Conservation (phyloP, 2,329 filamentous ascomycete genomes). For the Clonostachys sp. region DNA sequence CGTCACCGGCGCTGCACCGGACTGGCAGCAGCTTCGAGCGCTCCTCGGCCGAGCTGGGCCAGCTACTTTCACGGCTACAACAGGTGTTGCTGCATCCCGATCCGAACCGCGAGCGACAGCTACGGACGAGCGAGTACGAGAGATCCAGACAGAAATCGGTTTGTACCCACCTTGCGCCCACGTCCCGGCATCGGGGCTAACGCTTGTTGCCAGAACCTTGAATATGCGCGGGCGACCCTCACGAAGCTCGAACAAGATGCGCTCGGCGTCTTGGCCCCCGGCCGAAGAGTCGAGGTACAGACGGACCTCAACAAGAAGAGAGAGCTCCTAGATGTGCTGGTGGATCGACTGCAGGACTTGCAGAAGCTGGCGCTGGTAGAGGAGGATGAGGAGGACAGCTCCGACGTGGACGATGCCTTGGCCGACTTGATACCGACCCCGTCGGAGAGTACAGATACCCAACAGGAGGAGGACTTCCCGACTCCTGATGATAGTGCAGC, state of each 20-base stretch:
- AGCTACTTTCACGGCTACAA: slow-evolving; percentile 63
- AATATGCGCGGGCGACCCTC: slow-evolving; percentile 65
- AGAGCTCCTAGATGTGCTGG: slow-evolving; percentile 60
- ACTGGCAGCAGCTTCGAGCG: slow-evolving; percentile 9
- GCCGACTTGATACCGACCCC: slow-evolving; percentile 49
- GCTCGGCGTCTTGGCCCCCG: slow-evolving; percentile 50
- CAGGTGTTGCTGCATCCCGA: slow-evolving; percentile 59
- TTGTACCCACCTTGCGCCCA: slow-evolving; percentile 10
- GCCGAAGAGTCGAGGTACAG: slow-evolving; percentile 57
- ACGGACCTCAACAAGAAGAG: slow-evolving; percentile 60
- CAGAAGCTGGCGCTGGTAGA: slow-evolving; percentile 48
- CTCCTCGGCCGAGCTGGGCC: slow-evolving; percentile 47
- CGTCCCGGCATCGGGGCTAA: slow-evolving; percentile 40
- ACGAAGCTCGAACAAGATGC: slow-evolving; percentile 68
- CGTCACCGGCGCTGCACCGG: background rate
- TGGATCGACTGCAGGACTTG: slow-evolving; percentile 63
- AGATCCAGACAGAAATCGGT: slow-evolving; percentile 37
- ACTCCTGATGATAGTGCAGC: slow-evolving; percentile 13
- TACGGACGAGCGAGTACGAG: slow-evolving; percentile 62
- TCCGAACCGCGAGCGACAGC: slow-evolving; percentile 49
- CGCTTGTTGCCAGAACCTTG: slow-evolving; percentile 52
- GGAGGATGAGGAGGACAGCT: slow-evolving; percentile 22
- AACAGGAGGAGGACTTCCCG: background rate
- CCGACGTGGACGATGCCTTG: slow-evolving; percentile 53
- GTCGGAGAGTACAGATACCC: slow-evolving; percentile 41